A percentile compares a stretch with the other conserved stretches of the same genome.
These are phyloP conservation scores for Pseudocercospora fuligena DNA, from an alignment of 2,329 filamentous ascomycete genomes.

Conservation along the genomic window DNA sequence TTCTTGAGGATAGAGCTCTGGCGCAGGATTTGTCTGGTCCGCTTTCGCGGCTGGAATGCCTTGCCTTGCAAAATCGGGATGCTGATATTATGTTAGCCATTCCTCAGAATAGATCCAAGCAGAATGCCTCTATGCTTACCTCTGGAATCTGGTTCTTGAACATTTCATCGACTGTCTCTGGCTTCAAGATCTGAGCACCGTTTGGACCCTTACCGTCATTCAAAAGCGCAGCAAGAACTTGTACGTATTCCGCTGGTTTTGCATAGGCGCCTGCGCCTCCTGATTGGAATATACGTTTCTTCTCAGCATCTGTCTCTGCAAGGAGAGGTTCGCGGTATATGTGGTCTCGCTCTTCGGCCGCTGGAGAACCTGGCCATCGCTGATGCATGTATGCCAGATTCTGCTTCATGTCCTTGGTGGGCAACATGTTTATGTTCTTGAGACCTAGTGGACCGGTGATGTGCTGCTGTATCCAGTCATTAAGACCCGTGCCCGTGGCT, in stretches of 20 bases:
- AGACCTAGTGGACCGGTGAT: conserved; percentile 54
- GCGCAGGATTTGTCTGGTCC: conserved; percentile 43
- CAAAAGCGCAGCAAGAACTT: conserved; percentile 66
- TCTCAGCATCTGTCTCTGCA: conserved; percentile 51
- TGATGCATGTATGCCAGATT: conserved; percentile 64
- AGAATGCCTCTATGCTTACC: neutral
- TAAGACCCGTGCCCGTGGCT: conserved; percentile 48
- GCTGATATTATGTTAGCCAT: conserved; percentile 17
- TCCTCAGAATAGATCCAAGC: too few species aligned
- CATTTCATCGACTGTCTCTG: conserved; percentile 65
- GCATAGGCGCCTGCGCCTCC: conserved; percentile 68
- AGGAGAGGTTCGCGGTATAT: conserved; percentile 54
- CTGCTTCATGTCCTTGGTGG: conserved; percentile 57
- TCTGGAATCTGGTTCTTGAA: conserved; percentile 53
- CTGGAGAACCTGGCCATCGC: conserved; percentile 46
- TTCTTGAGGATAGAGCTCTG: conserved; percentile 44
- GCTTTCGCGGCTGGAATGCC: conserved; percentile 41
- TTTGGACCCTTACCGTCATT: conserved; percentile 69
- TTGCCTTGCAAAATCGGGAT: conserved; percentile 43
- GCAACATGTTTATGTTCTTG: conserved; percentile 62
- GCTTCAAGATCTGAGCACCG: conserved; percentile 58
- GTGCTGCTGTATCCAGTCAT: conserved; percentile 53
- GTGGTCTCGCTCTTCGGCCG: conserved; percentile 55
- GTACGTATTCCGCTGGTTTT: conserved; percentile 63
- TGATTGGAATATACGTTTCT: conserved; percentile 58